phyloP scores from a whole-genome alignment of 371 early-diverging fungal species.

The Polyrhizophydium stewartii region DNA sequence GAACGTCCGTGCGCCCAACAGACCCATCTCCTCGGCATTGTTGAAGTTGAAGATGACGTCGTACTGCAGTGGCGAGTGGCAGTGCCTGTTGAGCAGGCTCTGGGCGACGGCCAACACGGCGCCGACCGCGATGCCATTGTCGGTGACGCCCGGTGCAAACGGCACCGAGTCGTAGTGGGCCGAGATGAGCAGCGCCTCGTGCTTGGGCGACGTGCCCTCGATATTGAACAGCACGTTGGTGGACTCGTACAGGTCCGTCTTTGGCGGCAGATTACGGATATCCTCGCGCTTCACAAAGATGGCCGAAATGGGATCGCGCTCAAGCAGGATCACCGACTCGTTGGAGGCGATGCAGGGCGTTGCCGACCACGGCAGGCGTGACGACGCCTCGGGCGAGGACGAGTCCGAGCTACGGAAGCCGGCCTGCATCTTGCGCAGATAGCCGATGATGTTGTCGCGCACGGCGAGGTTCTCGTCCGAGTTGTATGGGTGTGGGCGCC shows the following conservation, averaged over 20 bases:
- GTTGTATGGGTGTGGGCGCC: not conserved
- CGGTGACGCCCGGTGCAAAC: slow-evolving; percentile 73
- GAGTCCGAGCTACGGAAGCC: not conserved
- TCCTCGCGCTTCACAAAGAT: too few relatives aligned
- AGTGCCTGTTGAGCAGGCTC: slow-evolving; percentile 34
- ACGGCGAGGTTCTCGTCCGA: not conserved
- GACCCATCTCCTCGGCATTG: slow-evolving; percentile 74
- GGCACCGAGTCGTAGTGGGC: slow-evolving; percentile 70
- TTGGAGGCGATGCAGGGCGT: not conserved
- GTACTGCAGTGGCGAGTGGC: slow-evolving; percentile 4
- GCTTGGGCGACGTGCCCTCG: slow-evolving; percentile 6
- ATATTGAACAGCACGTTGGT: slow-evolving; percentile 35
- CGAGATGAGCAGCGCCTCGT: slow-evolving; percentile 43
- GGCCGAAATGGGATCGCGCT: not conserved
- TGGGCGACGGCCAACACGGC: slow-evolving; percentile 62
- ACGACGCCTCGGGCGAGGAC: too few relatives aligned
- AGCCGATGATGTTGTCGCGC: not conserved
- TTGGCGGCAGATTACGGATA: too few relatives aligned
- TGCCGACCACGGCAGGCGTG: too few relatives aligned
- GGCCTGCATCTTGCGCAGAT: not conserved
- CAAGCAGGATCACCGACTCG: not conserved
- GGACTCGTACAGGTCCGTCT: slow-evolving; percentile 22
- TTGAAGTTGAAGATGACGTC: slow-evolving; percentile 73
- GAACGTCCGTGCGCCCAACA: slow-evolving; percentile 67
- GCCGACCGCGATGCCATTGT: slow-evolving; percentile 76